A percentile compares a stretch with the other conserved stretches of the same genome.
Evolutionary conservation across 345 rosid genomes (phyloP).

Genomic region (Cardiospermum halicacabum): DNA sequence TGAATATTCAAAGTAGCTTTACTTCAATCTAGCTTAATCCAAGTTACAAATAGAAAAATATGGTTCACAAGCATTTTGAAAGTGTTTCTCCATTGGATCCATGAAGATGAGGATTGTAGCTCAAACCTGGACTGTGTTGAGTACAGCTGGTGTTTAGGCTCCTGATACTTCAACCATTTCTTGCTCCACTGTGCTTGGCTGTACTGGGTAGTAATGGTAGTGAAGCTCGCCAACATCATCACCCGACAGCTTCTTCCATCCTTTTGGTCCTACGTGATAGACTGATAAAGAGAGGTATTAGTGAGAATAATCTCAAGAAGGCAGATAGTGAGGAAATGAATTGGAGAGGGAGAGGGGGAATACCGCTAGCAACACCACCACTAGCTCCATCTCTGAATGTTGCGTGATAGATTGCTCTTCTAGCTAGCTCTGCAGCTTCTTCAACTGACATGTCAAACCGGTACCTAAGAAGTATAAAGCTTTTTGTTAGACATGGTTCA

Average conservation of each 20-base stretch:
- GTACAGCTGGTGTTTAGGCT: constrained; percentile 16
- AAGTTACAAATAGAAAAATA: constrained; percentile 3
- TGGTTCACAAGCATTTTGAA: constrained; percentile 7
- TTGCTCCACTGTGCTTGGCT: constrained; percentile 59
- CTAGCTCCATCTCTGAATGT: constrained; percentile 99
- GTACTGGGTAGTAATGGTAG: constrained; percentile 71
- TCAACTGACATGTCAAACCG: constrained; percentile 75
- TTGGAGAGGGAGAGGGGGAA: constrained; percentile 14
- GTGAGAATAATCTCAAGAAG: constrained; percentile 2
- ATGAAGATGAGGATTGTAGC: background rate
- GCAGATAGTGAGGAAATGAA: background rate
- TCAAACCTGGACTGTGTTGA: constrained; percentile 10
- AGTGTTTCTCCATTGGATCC: background rate
- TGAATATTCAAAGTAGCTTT: background rate
- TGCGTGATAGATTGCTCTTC: constrained; percentile 96
- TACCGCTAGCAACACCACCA: constrained; percentile 99
- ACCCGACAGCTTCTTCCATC: constrained; percentile 96
- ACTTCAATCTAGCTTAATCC: constrained; percentile 11
- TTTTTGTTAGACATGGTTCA: background rate
- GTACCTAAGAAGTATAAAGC: constrained; percentile 43
- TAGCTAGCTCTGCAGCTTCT: constrained; percentile 93
- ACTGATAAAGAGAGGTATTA: constrained; percentile 38
- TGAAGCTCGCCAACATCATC: constrained; percentile 97
- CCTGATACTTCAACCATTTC: constrained; percentile 77
- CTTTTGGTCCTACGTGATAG: constrained; percentile 84